phyloP scores from a whole-genome alignment of 2,329 filamentous ascomycete genomes.

The Ploettnerulaceae sp. region DNA sequence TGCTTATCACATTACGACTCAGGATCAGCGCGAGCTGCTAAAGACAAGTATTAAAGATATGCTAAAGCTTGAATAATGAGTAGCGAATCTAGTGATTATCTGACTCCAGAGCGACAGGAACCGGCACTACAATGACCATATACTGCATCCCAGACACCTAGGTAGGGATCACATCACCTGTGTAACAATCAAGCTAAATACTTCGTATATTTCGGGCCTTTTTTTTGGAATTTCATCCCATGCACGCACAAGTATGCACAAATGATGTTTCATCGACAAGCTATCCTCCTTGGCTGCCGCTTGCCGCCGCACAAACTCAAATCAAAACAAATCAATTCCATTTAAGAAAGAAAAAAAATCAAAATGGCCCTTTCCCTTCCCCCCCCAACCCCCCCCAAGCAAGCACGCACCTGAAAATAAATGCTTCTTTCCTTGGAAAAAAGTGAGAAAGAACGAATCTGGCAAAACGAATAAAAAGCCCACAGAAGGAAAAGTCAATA shows the following conservation, averaged over 20 bases:
- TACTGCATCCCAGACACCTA: too few relatives aligned
- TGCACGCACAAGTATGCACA: conserved; percentile 2
- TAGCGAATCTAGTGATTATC: too few relatives aligned
- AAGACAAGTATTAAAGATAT: background rate
- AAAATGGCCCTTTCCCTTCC: too few relatives aligned
- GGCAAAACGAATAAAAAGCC: too few relatives aligned
- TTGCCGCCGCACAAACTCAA: background rate
- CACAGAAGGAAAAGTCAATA: too few relatives aligned
- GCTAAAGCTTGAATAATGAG: too few relatives aligned
- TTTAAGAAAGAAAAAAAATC: background rate
- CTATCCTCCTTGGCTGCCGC: background rate
- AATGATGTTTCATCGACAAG: conserved; percentile 1
- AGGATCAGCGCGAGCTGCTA: background rate
- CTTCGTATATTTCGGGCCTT: conserved; percentile 3
- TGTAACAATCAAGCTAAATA: too few relatives aligned
- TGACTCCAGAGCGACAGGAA: too few relatives aligned
- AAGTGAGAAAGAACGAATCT: background rate
- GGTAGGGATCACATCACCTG: too few relatives aligned
- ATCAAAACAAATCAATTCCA: background rate
- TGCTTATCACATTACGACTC: conserved; percentile 1
- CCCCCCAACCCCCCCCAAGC: too few relatives aligned
- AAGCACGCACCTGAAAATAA: too few relatives aligned
- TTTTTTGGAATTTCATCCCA: background rate
- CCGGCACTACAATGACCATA: too few relatives aligned
- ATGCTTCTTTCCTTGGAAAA: background rate